A percentile compares a stretch with the other conserved stretches of the same genome.
phyloP scores from a whole-genome alignment of 495 filamentous ascomycete species.

The Aspergillus indologenus region DNA sequence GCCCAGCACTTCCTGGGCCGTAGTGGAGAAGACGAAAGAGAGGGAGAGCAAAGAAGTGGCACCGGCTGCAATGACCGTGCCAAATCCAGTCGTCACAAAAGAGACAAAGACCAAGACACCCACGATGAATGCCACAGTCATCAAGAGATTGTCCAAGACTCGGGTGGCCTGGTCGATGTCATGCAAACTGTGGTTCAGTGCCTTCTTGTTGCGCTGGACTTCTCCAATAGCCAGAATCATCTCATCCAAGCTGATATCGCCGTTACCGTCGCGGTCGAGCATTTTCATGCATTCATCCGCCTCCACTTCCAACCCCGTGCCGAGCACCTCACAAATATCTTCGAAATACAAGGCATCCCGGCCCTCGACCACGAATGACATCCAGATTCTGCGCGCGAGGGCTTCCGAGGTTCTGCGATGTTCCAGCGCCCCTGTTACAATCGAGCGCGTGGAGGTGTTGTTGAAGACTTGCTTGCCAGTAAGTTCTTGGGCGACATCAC shows the following conservation, averaged over 20 bases:
- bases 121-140: conserved; percentile 73
- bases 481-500: conserved; percentile 90
- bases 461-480: conserved; percentile 95
- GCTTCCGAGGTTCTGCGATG: conserved; percentile 80
- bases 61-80: conserved; percentile 86
- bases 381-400: conserved; percentile 89
- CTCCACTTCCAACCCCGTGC: conserved; percentile 62
- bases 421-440: conserved; percentile 85
- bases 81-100: conserved; percentile 80
- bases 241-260: conserved; percentile 90
- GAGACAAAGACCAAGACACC: conserved; percentile 85
- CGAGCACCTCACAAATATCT: conserved; percentile 85
- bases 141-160: conserved; percentile 81
- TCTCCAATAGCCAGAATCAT: conserved; percentile 87
- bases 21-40: conserved; percentile 90
- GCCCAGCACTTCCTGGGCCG: conserved; percentile 88
- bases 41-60: conserved; percentile 91
- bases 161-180: conserved; percentile 94
- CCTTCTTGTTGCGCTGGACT: conserved; percentile 75
- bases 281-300: conserved; percentile 78
- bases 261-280: conserved; percentile 85
- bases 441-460: conserved; percentile 79
- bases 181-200: conserved; percentile 88
- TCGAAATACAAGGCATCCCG: conserved; percentile 73
- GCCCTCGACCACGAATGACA: conserved; percentile 94